Evolutionary conservation across 352 stramenopile species (phyloP).

Genomic region (Sclerospora graminicola): DNA sequence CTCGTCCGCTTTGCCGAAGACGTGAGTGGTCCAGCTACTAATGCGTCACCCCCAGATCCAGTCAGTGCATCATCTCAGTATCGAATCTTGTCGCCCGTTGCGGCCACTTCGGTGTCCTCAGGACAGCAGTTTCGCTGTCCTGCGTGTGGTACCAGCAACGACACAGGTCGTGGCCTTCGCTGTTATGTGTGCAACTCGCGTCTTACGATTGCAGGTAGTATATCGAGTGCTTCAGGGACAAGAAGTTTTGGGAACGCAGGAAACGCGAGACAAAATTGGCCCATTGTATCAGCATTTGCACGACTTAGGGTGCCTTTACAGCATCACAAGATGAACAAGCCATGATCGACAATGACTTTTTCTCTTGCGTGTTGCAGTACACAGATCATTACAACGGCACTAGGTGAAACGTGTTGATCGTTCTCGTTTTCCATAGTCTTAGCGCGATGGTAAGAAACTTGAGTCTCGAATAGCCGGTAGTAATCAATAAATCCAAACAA

Average conservation of each 20-base stretch:
- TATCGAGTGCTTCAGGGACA: constrained; percentile 3
- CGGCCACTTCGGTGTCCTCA: background rate
- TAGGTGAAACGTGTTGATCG: constrained; percentile 11
- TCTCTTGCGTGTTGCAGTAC: constrained; percentile 21
- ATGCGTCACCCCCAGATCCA: constrained; percentile 5
- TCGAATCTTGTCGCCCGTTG: constrained; percentile 7
- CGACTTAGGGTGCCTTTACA: constrained; percentile 10
- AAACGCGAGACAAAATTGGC: constrained; percentile 1
- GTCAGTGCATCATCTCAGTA: constrained; percentile 7
- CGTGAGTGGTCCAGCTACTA: too few species aligned
- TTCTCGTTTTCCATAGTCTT: too few species aligned
- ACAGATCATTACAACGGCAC: constrained; percentile 13
- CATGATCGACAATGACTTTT: constrained; percentile 19
- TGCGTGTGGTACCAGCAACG: constrained; percentile 25
- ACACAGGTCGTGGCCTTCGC: constrained; percentile 16
- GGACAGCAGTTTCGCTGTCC: constrained; percentile 25
- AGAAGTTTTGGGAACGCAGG: too few species aligned
- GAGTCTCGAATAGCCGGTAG: too few species aligned
- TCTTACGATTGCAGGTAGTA: constrained; percentile 9
- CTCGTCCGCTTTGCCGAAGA: constrained; percentile 16
- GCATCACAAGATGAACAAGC: constrained; percentile 14
- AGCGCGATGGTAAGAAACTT: too few species aligned
- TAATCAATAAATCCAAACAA: too few species aligned
- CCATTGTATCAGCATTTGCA: constrained; percentile 9
- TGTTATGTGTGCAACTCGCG: constrained; percentile 25